A percentile compares a stretch with the other conserved stretches of the same genome.
Evolutionary conservation across 306 rosid species (phyloP).

Genomic region (Dicorynia guianensis): DNA sequence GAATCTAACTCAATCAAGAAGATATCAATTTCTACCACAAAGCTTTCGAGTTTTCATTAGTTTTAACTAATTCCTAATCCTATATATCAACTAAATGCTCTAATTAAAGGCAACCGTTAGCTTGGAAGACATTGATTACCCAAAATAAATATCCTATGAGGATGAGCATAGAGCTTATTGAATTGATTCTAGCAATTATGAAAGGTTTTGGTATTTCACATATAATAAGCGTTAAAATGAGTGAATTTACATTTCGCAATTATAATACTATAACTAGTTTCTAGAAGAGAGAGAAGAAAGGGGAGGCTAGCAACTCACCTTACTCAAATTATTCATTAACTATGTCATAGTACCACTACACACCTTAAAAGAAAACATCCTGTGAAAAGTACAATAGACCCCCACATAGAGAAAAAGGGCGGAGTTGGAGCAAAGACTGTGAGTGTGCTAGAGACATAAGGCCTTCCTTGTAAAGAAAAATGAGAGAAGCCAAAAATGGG

Average conservation of each 20-base stretch:
- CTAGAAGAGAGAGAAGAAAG: slow-evolving; percentile 33
- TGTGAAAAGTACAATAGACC: too few relatives aligned
- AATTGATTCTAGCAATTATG: slow-evolving; percentile 45
- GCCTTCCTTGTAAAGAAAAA: too few relatives aligned
- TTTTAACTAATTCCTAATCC: slow-evolving; percentile 25
- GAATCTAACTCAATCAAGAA: slow-evolving; percentile 37
- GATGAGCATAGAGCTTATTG: slow-evolving; percentile 32
- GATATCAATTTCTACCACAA: slow-evolving; percentile 19
- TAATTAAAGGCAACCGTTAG: slow-evolving; percentile 28
- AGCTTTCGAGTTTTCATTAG: neutral
- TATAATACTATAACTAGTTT: slow-evolving; percentile 51
- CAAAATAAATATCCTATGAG: slow-evolving; percentile 40
- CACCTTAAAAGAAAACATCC: too few relatives aligned
- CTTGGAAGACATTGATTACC: slow-evolving; percentile 40
- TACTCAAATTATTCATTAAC: too few relatives aligned
- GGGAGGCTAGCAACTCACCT: too few relatives aligned
- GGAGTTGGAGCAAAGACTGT: too few relatives aligned
- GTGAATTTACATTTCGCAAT: slow-evolving; percentile 61
- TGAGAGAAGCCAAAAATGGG: too few relatives aligned
- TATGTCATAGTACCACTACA: too few relatives aligned
- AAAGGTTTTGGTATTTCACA: slow-evolving; percentile 61
- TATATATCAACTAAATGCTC: slow-evolving; percentile 32
- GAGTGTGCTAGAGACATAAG: too few relatives aligned
- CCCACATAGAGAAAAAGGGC: too few relatives aligned
- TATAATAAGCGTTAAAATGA: slow-evolving; percentile 40